These are phyloP conservation scores for Dunaliella primolecta DNA, from an alignment of 139 green algal species.

Conservation along the genomic window DNA sequence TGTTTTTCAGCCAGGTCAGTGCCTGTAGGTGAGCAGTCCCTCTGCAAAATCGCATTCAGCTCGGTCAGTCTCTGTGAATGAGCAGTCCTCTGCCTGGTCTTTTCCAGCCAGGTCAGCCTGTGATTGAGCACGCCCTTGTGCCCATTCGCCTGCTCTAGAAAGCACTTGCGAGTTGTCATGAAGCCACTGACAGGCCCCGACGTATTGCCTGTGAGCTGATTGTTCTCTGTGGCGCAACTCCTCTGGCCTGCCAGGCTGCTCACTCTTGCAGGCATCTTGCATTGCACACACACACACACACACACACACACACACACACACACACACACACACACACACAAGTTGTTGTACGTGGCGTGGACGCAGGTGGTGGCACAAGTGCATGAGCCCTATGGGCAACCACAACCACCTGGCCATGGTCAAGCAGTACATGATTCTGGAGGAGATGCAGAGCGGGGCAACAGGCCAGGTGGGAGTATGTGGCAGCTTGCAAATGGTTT, in stretches of 20 bases:
- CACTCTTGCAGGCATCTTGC: too few relatives aligned
- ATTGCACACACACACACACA: too few relatives aligned
- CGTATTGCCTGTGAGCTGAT: too few relatives aligned
- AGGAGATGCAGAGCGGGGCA: slow-evolving; percentile 6
- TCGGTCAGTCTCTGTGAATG: not conserved
- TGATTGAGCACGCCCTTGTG: not conserved
- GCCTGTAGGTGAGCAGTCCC: not conserved
- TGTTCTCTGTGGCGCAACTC: too few relatives aligned
- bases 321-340: too few relatives aligned
- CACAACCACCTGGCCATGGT: slow-evolving; percentile 42
- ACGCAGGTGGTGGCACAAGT: slow-evolving; percentile 36
- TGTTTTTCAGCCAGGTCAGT: slow-evolving; percentile 5
- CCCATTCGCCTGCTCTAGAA: not conserved
- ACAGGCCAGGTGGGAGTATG: slow-evolving; percentile 14
- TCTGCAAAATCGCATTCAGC: not conserved
- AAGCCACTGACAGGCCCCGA: too few relatives aligned
- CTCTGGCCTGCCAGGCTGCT: too few relatives aligned
- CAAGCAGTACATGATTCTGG: slow-evolving; percentile 30
- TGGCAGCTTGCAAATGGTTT: too few relatives aligned
- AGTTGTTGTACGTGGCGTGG: not conserved
- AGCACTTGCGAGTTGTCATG: too few relatives aligned
- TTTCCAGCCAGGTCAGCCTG: not conserved
- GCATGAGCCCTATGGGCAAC: slow-evolving; percentile 41
- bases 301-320: too few relatives aligned
- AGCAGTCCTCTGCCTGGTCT: too few relatives aligned